Base-by-base conservation (phyloP, 2,329 filamentous ascomycete species). In the Colletotrichum falcatum region DNA sequence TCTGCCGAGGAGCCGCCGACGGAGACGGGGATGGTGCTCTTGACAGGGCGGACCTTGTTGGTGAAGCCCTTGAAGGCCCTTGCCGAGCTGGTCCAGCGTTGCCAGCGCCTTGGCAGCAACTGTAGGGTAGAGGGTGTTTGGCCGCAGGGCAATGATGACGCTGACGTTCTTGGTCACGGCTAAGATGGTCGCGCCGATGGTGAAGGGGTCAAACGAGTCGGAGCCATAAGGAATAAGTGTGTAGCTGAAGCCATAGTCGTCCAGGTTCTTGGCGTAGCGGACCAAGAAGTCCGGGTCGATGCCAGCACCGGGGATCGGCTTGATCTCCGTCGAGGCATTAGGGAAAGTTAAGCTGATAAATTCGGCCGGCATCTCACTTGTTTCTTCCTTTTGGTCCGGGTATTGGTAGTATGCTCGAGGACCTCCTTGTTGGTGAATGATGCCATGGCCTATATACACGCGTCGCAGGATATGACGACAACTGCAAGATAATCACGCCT, bases 241-340 rank as follows among this genome's bases (percentile, higher is more conserved):
- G 77, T 90, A 90, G 78, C 89, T 88, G 81, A 85, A 90, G 55
- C 78, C 85, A 76, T 89, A 87, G 74, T 90, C 88, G 72, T 91
- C 88, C 2, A 90, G 81, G 5, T 81, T 83, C 28, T 86, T 83
- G 18, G 87, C 85, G 74, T 90, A 90, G 37, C 88, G 86, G 37
- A 82, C 79, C 5, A 90, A 83, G 74, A 82, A 90, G 8, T 86
- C 86, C 1, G 86, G 83, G 72, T 90, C 87, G 16, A 89, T 82
- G 0, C 77, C 69, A n/a, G 86, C 83, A 28, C 82, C 81, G 0
- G 86, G 84, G 65, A 88, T 84, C 2, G 85, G 88, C 23, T 83
- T 75, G 5, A 90, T 75, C 79, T 90, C 88, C 6, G 83, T 89
- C 0, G 86, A 88, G 30, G 83, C 78, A 74, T 88, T 90, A 54